Evolutionary conservation across 768 basidiomycete genomes (phyloP).

Genomic region (Sistotremastrum niveocremeum): DNA sequence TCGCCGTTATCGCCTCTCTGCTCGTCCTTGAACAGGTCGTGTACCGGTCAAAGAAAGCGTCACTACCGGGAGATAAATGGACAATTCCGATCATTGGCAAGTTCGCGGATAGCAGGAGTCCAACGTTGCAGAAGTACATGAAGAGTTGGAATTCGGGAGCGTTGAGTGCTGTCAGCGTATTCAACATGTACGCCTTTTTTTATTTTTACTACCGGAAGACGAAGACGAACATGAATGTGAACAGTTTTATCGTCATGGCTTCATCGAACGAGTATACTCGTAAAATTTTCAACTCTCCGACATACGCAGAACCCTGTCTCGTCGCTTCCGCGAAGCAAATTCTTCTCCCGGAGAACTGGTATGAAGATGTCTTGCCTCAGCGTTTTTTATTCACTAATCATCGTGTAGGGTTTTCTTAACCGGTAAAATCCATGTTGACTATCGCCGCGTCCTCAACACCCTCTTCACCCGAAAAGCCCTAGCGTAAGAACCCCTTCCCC

Average conservation of each 20-base stretch:
- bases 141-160: conserved; percentile 84
- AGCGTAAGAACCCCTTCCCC: conserved; percentile 34
- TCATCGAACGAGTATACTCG: conserved; percentile 86
- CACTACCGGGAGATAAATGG: conserved; percentile 80
- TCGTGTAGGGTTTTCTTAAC: conserved; percentile 83
- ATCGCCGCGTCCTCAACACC: conserved; percentile 78
- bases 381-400: not conserved
- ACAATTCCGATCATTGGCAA: conserved; percentile 97
- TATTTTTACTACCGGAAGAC: not conserved
- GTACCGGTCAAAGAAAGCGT: conserved; percentile 79
- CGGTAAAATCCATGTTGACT: conserved; percentile 87
- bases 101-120: conserved; percentile 84
- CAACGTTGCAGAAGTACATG: conserved; percentile 86
- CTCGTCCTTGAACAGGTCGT: conserved; percentile 79
- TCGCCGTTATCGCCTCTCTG: conserved; percentile 54
- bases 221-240: not conserved
- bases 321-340: conserved; percentile 85
- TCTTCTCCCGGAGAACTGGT: conserved; percentile 82
- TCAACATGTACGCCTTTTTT: conserved; percentile 69
- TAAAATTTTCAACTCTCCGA: conserved; percentile 92
- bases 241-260: conserved; percentile 98
- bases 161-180: conserved; percentile 83
- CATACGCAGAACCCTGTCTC: conserved; percentile 85
- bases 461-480: conserved; percentile 94
- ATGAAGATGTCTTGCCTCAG: conserved; percentile 7